Percentiles rank a stretch among this genome's conserved stretches.
These are phyloP conservation scores for Apiotrichum domesticum DNA, from an alignment of 1,284 basidiomycete genomes.

Conservation along the genomic window DNA sequence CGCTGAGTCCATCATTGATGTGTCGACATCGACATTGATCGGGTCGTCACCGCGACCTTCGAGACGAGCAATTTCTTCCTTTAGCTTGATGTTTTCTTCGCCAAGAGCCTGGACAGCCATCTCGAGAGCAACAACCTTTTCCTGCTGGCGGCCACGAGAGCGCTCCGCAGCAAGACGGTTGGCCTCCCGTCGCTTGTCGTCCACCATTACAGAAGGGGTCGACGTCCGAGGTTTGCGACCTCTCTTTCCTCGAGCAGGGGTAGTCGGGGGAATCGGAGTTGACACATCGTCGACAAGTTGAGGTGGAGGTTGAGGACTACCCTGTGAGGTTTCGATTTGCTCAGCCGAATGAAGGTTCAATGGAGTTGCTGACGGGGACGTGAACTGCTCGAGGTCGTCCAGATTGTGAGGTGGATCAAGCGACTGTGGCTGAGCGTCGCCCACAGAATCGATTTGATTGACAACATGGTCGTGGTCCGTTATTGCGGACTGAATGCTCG, in stretches of 20 bases:
- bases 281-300: too few species aligned
- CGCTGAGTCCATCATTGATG: background rate
- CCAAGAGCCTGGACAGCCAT: conserved; percentile 27
- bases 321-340: too few species aligned
- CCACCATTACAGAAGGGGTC: conserved; percentile 18
- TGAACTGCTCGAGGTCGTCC: too few species aligned
- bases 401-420: too few species aligned
- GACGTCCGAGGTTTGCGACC: background rate
- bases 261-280: background rate
- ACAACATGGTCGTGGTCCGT: background rate
- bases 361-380: background rate
- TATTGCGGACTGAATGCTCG: background rate
- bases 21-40: background rate
- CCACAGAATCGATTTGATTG: too few species aligned
- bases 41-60: conserved; percentile 15
- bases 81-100: conserved; percentile 40
- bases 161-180: conserved; percentile 46
- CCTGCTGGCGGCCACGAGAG: conserved; percentile 33
- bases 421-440: too few species aligned
- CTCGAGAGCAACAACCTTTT: conserved; percentile 34
- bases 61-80: conserved; percentile 31
- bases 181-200: conserved; percentile 39
- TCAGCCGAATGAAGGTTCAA: too few species aligned
- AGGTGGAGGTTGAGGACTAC: too few species aligned
- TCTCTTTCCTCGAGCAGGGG: background rate